Conservation (phyloP, 345 rosid genomes). For the Ricinus communis region DNA sequence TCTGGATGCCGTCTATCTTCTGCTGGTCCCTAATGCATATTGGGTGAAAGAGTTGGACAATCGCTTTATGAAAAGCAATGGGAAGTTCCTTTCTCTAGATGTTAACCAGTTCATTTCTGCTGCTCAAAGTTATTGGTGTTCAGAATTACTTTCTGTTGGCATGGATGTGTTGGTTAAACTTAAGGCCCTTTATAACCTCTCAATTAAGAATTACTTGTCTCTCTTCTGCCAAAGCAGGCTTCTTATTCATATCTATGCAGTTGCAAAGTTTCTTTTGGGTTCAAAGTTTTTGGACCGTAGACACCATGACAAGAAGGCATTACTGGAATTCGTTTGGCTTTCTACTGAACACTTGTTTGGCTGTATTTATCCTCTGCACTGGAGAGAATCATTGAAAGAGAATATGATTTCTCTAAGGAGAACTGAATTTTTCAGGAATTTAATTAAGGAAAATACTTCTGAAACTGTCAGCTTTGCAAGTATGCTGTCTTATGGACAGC, state of each 20-base stretch:
- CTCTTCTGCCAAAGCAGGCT: slow-evolving; percentile 23
- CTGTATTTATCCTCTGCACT: slow-evolving; percentile 39
- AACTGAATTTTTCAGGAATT: slow-evolving; percentile 19
- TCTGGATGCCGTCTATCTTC: slow-evolving; percentile 22
- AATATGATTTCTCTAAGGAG: slow-evolving; percentile 37
- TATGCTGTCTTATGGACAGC: slow-evolving; percentile 35
- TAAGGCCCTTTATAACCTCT: slow-evolving; percentile 19
- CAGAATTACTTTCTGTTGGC: slow-evolving; percentile 41
- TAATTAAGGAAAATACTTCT: slow-evolving; percentile 25
- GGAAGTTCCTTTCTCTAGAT: slow-evolving; percentile 23
- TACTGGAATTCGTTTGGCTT: slow-evolving; percentile 15
- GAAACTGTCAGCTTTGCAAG: slow-evolving; percentile 2
- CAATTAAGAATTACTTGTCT: slow-evolving; percentile 15
- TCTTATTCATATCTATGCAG: slow-evolving; percentile 30
- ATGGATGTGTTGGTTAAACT: slow-evolving; percentile 34
- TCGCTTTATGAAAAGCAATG: slow-evolving; percentile 6
- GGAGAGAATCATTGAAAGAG: slow-evolving; percentile 29
- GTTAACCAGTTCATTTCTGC: slow-evolving; percentile 30
- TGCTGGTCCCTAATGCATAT: slow-evolving; percentile 36
- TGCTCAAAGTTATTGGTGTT: slow-evolving; percentile 39
- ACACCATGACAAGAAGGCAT: not conserved
- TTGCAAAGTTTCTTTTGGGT: slow-evolving; percentile 34
- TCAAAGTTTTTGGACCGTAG: slow-evolving; percentile 10
- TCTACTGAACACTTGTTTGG: slow-evolving; percentile 20
- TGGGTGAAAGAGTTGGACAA: slow-evolving; percentile 31